Percentiles rank a stretch among this genome's conserved stretches.
phyloP scores from a whole-genome alignment of 768 basidiomycete species.

The Nevesoporus exiguus region DNA sequence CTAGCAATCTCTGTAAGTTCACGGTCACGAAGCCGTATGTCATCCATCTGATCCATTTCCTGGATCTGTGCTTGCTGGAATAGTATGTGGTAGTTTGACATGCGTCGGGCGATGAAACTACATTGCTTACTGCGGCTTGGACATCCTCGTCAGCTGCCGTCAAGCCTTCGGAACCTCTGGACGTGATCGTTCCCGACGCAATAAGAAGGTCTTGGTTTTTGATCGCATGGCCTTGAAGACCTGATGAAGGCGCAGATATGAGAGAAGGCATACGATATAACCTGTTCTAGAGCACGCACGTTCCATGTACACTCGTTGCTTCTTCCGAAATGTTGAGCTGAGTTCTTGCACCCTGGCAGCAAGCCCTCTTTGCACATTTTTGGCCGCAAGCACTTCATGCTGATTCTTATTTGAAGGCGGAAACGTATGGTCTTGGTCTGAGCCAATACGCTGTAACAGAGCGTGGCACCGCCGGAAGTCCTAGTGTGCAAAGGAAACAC shows the following conservation, averaged over 20 bases:
- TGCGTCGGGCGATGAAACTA: constrained; percentile 13
- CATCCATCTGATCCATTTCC: constrained; percentile 38
- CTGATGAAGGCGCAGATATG: constrained; percentile 40
- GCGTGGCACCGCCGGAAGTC: constrained; percentile 40
- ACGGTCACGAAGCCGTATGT: constrained; percentile 49
- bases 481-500: constrained; percentile 18
- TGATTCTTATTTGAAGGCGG: constrained; percentile 50
- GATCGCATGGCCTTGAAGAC: constrained; percentile 94
- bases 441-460: constrained; percentile 68
- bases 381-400: constrained; percentile 64
- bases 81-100: constrained; percentile 11
- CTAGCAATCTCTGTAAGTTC: constrained; percentile 89
- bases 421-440: constrained; percentile 57
- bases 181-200: constrained; percentile 81
- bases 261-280: constrained; percentile 12
- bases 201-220: constrained; percentile 94
- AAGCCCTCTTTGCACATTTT: constrained; percentile 92
- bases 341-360: constrained; percentile 96
- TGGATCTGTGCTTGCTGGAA: constrained; percentile 33
- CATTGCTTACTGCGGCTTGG: constrained; percentile 68
- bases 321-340: constrained; percentile 90
- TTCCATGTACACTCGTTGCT: constrained; percentile 97
- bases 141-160: constrained; percentile 90
- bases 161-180: constrained; percentile 78
- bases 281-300: constrained; percentile 54